Conservation (phyloP, 2,329 filamentous ascomycete genomes). For the Aureobasidium musti region DNA sequence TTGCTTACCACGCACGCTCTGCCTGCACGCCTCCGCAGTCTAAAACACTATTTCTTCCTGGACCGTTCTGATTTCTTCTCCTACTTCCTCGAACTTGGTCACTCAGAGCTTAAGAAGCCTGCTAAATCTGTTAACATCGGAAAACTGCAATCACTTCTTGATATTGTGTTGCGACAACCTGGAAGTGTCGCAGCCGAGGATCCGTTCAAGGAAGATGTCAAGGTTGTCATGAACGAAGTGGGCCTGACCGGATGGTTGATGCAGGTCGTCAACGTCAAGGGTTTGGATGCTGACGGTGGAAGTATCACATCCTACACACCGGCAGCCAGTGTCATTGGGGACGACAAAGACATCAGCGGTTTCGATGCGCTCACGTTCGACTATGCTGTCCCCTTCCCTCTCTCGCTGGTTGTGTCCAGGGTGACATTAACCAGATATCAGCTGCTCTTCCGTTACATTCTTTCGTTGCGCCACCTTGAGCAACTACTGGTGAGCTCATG, state of each 20-base stretch:
- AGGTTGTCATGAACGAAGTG: constrained; percentile 94
- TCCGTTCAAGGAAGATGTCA: constrained; percentile 97
- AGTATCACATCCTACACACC: constrained; percentile 66
- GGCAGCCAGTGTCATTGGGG: constrained; percentile 57
- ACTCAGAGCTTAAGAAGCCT: constrained; percentile 86
- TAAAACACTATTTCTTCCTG: constrained; percentile 99
- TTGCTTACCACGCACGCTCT: constrained; percentile 91
- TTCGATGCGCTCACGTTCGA: constrained; percentile 94
- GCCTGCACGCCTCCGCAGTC: constrained; percentile 78
- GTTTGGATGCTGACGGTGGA: constrained; percentile 69
- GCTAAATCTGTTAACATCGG: constrained; percentile 85
- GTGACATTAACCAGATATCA: constrained; percentile 98
- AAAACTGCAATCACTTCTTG: constrained; percentile 93
- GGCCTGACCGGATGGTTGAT: constrained; percentile 92
- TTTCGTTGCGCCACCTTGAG: constrained; percentile 87
- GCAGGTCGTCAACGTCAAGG: constrained; percentile 94
- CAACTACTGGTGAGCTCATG: constrained; percentile 82
- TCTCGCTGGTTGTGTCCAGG: constrained; percentile 91
- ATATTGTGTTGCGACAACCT: constrained; percentile 92
- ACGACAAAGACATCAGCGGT: constrained; percentile 82
- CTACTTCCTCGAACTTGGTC: constrained; percentile 90
- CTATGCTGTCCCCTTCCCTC: constrained; percentile 89
- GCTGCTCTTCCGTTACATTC: constrained; percentile 88
- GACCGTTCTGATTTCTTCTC: constrained; percentile 98
- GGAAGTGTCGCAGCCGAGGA: constrained; percentile 92